Percentiles rank a stretch among this genome's conserved stretches.
phyloP scores from a whole-genome alignment of 1,139 yeast genomes.

The Petasospora fabianii region DNA sequence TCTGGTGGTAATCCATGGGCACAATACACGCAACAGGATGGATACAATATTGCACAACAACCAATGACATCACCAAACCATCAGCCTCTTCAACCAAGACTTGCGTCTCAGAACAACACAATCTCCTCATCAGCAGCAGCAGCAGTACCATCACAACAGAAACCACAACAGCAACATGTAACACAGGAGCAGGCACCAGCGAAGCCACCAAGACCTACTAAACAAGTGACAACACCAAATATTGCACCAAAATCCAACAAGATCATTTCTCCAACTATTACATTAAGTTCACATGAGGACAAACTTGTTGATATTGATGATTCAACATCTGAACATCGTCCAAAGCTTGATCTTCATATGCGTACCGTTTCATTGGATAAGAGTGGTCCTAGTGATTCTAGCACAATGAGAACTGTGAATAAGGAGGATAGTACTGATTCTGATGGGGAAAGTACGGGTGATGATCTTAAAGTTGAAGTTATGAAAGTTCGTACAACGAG shows the following conservation, averaged over 20 bases:
- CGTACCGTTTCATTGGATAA: background rate
- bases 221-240: background rate
- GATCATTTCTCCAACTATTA: background rate
- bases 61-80: background rate
- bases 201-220: background rate
- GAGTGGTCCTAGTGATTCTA: background rate
- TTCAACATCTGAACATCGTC: conserved; percentile 15
- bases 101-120: background rate
- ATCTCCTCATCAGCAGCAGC: background rate
- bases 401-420: no score
- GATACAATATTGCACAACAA: background rate
- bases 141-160: background rate
- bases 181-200: conserved; percentile 1
- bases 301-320: conserved; percentile 19
- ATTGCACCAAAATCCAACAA: background rate
- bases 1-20: conserved; percentile 27
- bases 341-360: conserved; percentile 19
- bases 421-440: conserved; percentile 13
- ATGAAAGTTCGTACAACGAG: conserved; percentile 13
- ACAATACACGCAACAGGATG: conserved; percentile 8
- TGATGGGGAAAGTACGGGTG: conserved; percentile 20
- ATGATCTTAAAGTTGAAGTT: conserved; percentile 23
- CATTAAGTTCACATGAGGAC: conserved; percentile 2
- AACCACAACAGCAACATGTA: background rate
- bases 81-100: background rate